Conservation (phyloP, 106 monocot species). For the Allium cepa region DNA sequence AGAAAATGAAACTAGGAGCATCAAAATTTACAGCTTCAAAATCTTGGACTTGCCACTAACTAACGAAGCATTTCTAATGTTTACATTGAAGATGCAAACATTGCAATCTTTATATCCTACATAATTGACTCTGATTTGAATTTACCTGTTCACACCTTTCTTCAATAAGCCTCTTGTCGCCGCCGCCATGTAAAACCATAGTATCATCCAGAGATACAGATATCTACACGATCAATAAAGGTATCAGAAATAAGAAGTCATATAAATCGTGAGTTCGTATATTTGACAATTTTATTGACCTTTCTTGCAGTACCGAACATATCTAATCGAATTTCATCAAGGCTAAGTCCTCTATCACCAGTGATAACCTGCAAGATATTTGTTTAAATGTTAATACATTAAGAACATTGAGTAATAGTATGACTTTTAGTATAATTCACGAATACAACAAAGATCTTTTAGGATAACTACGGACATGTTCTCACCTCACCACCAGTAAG, state of each 20-base stretch:
- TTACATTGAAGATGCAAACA: not conserved
- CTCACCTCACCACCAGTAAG: slow-evolving; percentile 88
- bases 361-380: slow-evolving; percentile 58
- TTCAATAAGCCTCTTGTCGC: slow-evolving; percentile 71
- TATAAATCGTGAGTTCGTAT: too few relatives aligned
- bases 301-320: slow-evolving; percentile 94
- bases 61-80: too few relatives aligned
- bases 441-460: too few relatives aligned
- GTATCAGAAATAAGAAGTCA: too few relatives aligned
- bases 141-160: slow-evolving; percentile 87
- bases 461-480: not conserved
- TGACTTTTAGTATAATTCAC: not conserved
- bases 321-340: slow-evolving; percentile 61
- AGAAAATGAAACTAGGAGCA: too few relatives aligned
- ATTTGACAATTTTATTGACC: slow-evolving; percentile 23
- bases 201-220: slow-evolving; percentile 84
- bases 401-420: not conserved
- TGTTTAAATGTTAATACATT: not conserved
- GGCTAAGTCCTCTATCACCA: slow-evolving; percentile 62
- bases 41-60: too few relatives aligned
- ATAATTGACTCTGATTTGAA: not conserved
- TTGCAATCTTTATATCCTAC: not conserved
- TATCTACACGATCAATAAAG: slow-evolving; percentile 25
- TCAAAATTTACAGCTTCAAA: too few relatives aligned
- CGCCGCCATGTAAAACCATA: slow-evolving; percentile 83